A percentile compares a stretch with the other conserved stretches of the same genome.
Conservation (phyloP, 75 land plant species). For the Picea sitchensis region DNA sequence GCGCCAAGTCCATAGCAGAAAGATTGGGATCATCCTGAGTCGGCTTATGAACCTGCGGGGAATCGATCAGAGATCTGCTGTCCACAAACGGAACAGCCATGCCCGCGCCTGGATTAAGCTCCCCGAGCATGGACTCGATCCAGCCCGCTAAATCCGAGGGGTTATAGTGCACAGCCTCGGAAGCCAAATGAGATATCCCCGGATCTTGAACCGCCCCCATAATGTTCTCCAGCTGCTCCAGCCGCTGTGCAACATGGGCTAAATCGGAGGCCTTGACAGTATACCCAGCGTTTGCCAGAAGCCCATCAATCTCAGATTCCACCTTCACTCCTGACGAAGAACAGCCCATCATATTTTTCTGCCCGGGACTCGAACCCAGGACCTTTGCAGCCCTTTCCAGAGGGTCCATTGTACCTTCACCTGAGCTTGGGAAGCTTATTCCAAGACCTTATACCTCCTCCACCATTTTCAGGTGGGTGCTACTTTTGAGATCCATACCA, state of each 20-base stretch:
- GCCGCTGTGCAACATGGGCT: conserved; percentile 56
- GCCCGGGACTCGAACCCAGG: background rate
- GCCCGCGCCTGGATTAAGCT: conserved; percentile 23
- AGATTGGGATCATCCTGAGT: background rate
- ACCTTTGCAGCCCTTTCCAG: background rate
- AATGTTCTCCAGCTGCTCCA: conserved; percentile 57
- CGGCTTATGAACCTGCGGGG: background rate
- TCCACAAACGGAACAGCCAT: background rate
- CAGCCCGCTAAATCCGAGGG: conserved; percentile 75
- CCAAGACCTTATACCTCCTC: too few relatives aligned
- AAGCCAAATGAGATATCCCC: conserved; percentile 30
- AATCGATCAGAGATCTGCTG: background rate
- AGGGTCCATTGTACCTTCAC: background rate
- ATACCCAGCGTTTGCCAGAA: conserved; percentile 64
- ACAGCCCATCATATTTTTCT: background rate
- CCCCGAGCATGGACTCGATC: conserved; percentile 77
- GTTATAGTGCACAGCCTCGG: conserved; percentile 63
- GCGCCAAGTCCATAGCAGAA: conserved; percentile 15
- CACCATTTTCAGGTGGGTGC: too few relatives aligned
- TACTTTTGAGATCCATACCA: background rate
- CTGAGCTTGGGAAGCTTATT: too few relatives aligned
- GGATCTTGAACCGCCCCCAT: conserved; percentile 27
- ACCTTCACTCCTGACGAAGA: background rate
- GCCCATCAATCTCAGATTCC: conserved; percentile 40
- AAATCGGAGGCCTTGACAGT: conserved; percentile 58